Percentiles rank a stretch among this genome's conserved stretches.
These are phyloP conservation scores for Phylloporus scabripes DNA, from an alignment of 768 basidiomycete genomes.

Conservation along the genomic window DNA sequence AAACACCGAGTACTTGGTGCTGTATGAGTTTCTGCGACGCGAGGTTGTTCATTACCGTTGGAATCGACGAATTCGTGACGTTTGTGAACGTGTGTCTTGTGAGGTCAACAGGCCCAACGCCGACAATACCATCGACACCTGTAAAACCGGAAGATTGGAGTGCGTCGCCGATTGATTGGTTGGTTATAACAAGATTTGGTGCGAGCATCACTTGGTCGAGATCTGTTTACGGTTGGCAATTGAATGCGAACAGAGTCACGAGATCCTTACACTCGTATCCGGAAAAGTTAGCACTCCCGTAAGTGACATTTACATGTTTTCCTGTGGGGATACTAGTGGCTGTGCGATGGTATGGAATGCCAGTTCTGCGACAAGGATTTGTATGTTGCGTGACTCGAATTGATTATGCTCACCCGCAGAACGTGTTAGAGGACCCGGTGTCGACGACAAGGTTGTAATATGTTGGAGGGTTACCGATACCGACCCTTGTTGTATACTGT, in stretches of 20 bases:
- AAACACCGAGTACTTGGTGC: conserved; percentile 12
- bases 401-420: conserved; percentile 7
- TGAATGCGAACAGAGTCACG: neutral
- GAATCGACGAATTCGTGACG: conserved; percentile 4
- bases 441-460: conserved; percentile 25
- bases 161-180: conserved; percentile 26
- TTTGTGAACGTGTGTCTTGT: conserved; percentile 2
- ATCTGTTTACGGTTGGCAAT: conserved; percentile 1
- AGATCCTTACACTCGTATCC: conserved; percentile 31
- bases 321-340: conserved; percentile 19
- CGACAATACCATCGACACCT: conserved; percentile 22
- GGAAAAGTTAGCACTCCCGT: conserved; percentile 12
- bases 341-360: conserved; percentile 11
- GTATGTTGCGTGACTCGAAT: neutral
- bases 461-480: conserved; percentile 20
- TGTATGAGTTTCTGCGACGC: conserved; percentile 13
- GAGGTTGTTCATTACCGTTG: conserved; percentile 23
- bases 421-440: conserved; percentile 27
- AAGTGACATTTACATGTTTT: conserved; percentile 2
- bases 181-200: conserved; percentile 15
- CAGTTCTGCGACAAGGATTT: conserved; percentile 7
- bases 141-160: conserved; percentile 5
- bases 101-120: conserved; percentile 18
- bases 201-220: conserved; percentile 21
- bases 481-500: conserved; percentile 19